Base-by-base conservation (phyloP, 2,329 filamentous ascomycete species). In the Cercospora zeae-maydis region DNA sequence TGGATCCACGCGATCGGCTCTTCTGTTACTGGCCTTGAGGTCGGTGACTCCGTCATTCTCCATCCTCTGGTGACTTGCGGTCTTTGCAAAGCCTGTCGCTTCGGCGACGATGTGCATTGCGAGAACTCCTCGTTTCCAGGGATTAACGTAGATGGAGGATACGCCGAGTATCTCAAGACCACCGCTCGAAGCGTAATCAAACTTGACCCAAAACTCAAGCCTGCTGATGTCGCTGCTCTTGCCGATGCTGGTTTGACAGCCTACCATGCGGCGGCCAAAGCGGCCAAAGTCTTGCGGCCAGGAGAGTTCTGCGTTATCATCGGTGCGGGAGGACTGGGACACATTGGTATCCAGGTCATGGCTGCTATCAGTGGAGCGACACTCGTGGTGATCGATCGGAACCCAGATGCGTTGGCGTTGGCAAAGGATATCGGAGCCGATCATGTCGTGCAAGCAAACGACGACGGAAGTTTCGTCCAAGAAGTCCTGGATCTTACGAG, bases 161-260 rank as follows among this genome's bases (percentile, higher is more conserved):
- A 71, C 39, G 68, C 69, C 8, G 69, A 70, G 52, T 71, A 62
- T 47, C 58, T 70, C 52, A 70, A 69, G 37, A 71, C 67, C 7
- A 70, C 68, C 9, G 69, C 69, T 19, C 64, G 69, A n/a, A 69
- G 67, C 34, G 67, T 71, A 5, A 67, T 71, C 57, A 71, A 71
- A 34, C 62, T 71, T 5, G 68, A 70, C 37, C 64, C 69, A 14
- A 66, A 67, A 16, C 61, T 70, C 4, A 60, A 71, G 62, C 69
- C 69, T 1, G 66, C 67, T 13, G 68, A 71, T 42, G 69, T 71
- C 19, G 69, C 68, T 11, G 69, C 69, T 13, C 61, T 71, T 16
- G 69, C 69, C 37, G 69, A 70, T 49, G 69, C 69, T 31, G 69
- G 69, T 1, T 47, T 70, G 42, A 71, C 69, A 14, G 69, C 69